Evolutionary conservation across 2,329 filamentous ascomycete genomes (phyloP).

Genomic region (Aspergillus luchuensis): DNA sequence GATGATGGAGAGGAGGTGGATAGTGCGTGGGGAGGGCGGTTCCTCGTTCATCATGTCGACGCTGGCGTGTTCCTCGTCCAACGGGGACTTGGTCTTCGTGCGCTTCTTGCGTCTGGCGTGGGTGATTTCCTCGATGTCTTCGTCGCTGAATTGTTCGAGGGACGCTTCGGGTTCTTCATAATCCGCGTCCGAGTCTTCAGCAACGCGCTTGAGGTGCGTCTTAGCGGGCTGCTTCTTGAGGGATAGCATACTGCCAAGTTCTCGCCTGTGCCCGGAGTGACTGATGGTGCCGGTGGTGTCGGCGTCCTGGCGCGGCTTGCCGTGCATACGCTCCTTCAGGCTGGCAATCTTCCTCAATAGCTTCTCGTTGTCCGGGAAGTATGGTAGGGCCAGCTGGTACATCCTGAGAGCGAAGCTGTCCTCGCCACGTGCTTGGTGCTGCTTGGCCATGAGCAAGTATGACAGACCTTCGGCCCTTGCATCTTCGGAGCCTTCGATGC

Average conservation of each 20-base stretch:
- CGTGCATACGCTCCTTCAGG: slow-evolving; percentile 54
- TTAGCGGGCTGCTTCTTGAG: slow-evolving; percentile 31
- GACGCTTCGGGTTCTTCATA: slow-evolving; percentile 28
- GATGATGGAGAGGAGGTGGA: slow-evolving; percentile 48
- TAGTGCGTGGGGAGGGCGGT: slow-evolving; percentile 44
- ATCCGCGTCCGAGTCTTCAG: slow-evolving; percentile 36
- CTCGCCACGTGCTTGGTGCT: slow-evolving; percentile 83
- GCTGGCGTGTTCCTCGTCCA: slow-evolving; percentile 20
- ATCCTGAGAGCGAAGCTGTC: slow-evolving; percentile 76
- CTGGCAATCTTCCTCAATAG: slow-evolving; percentile 59
- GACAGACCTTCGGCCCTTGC: slow-evolving; percentile 78
- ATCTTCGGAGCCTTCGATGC: slow-evolving; percentile 78
- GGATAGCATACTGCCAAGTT: slow-evolving; percentile 37
- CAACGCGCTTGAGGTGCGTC: slow-evolving; percentile 30
- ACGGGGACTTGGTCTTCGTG: slow-evolving; percentile 24
- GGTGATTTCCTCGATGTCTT: slow-evolving; percentile 25
- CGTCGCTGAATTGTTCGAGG: slow-evolving; percentile 35
- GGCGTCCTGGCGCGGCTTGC: slow-evolving; percentile 21
- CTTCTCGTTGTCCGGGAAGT: slow-evolving; percentile 83
- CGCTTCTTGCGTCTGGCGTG: slow-evolving; percentile 33
- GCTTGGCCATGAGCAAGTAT: slow-evolving; percentile 85
- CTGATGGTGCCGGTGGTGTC: slow-evolving; percentile 19
- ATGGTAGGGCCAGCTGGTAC: slow-evolving; percentile 81
- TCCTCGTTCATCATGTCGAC: slow-evolving; percentile 25
- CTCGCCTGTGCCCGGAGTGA: slow-evolving; percentile 25